phyloP scores from a whole-genome alignment of 2,329 filamentous ascomycete species.

The Alternaria sp. region DNA sequence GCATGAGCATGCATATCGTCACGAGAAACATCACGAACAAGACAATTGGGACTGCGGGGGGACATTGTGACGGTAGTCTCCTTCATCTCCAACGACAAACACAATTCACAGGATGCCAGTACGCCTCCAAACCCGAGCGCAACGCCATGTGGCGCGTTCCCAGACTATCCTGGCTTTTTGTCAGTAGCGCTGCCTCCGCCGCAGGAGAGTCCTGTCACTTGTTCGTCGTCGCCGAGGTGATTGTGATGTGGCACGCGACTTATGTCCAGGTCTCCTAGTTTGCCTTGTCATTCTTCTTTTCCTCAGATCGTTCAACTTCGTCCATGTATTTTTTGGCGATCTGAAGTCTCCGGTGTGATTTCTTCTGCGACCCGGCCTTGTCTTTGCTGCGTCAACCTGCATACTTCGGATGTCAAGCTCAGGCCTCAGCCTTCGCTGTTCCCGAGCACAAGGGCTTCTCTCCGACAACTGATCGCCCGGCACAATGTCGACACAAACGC shows the following conservation, averaged over 20 bases:
- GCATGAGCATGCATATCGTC: constrained; percentile 23
- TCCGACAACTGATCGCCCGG: constrained; percentile 13
- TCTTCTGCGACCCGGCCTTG: not conserved
- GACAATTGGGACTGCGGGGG: constrained; percentile 7
- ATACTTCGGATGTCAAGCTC: constrained; percentile 7
- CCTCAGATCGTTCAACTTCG: not conserved
- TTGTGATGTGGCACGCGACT: constrained; percentile 6
- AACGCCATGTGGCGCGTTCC: constrained; percentile 4
- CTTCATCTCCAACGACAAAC: not conserved
- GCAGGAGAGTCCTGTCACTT: constrained; percentile 3
- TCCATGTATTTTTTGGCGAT: not conserved
- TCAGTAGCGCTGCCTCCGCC: constrained; percentile 5
- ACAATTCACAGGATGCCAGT: not conserved
- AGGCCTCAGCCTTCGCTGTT: constrained; percentile 1
- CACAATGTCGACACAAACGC: constrained; percentile 5
- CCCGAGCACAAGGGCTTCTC: constrained; percentile 9
- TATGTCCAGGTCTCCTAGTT: not conserved
- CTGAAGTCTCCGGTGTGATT: too few relatives aligned
- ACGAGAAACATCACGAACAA: constrained; percentile 19
- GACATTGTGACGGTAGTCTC: not conserved
- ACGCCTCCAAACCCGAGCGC: not conserved
- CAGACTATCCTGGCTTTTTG: not conserved
- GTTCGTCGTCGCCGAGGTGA: constrained; percentile 8
- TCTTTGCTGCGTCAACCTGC: constrained; percentile 4
- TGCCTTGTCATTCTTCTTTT: not conserved